Percentiles rank a stretch among this genome's conserved stretches.
phyloP scores from a whole-genome alignment of 2,329 filamentous ascomycete genomes.

The Drechslerella dactyloides region DNA sequence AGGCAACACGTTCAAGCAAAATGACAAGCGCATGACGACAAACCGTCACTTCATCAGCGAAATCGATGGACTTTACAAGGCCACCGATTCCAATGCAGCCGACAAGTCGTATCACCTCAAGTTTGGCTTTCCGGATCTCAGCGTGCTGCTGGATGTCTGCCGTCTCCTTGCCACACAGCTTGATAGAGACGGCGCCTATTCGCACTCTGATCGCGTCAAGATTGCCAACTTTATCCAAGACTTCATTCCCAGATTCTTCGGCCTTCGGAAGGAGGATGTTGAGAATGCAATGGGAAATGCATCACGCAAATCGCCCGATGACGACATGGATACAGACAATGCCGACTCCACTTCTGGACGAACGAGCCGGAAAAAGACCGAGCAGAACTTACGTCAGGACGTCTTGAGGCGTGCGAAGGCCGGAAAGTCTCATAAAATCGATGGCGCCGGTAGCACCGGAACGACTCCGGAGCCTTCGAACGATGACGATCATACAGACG shows the following conservation, averaged over 20 bases:
- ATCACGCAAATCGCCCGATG: constrained; percentile 73
- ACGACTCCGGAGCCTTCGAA: constrained; percentile 85
- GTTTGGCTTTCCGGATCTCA: constrained; percentile 65
- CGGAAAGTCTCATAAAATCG: constrained; percentile 70
- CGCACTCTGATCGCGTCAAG: constrained; percentile 72
- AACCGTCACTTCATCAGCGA: constrained; percentile 88
- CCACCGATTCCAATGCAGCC: constrained; percentile 70
- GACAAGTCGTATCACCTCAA: constrained; percentile 67
- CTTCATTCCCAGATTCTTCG: constrained; percentile 78
- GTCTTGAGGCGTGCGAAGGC: constrained; percentile 79
- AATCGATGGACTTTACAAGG: constrained; percentile 68
- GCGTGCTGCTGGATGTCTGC: constrained; percentile 59
- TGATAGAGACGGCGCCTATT: constrained; percentile 62
- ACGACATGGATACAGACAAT: constrained; percentile 72
- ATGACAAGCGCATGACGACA: constrained; percentile 89
- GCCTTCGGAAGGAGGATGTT: constrained; percentile 73
- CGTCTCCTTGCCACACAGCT: constrained; percentile 62
- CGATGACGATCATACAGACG: constrained; percentile 70
- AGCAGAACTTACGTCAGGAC: constrained; percentile 79
- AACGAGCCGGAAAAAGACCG: constrained; percentile 66
- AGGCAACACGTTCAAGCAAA: constrained; percentile 84
- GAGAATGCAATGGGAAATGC: constrained; percentile 72
- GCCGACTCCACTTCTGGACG: constrained; percentile 68
- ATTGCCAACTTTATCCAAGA: constrained; percentile 77
- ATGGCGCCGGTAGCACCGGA: constrained; percentile 82